Evolutionary conservation across 306 rosid genomes (phyloP), one percentile per base, ranked within the genome.

Genomic region (Ormosia emarginata): DNA sequence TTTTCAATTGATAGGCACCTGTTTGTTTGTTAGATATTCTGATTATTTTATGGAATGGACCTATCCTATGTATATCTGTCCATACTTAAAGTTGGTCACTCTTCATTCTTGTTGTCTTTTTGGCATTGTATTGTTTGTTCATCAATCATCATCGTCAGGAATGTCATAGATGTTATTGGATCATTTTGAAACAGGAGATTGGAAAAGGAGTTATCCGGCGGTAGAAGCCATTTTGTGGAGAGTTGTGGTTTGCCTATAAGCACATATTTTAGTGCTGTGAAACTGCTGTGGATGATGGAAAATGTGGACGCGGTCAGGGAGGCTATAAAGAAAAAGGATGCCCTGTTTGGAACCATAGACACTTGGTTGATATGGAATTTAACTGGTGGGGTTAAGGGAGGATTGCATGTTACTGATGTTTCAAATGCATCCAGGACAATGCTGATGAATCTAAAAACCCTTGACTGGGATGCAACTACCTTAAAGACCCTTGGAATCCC

Each of bases 361-460:
- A 83, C 98, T 67, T 95, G 98, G 99, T 78, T 92, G 71, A 92
- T 95, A 73, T 95, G 98, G 98, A 92, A 95, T 73, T 79, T 95
- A 79, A 95, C 94, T 0, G 98, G 97, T 14, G 97, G 98, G 3
- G 77, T 83, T 15, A 78, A 89, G 5, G 93, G 92, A 56, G 97
- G 98, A 29, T 33, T 95, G 68, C 98, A 93, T 65, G 90, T 89
- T 12, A 95, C 99, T 1, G 99, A 95, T 84, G 91, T 85, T 69
- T 93, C 99, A 0, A 95, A 95, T 24, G 99, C 99, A 14, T 89
- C 98, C 0, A 66, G 99, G 50, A 93, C 97, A 6, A 92, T 93
- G 99, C 91, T 95, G 55, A 90, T 95, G 99, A 90, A 93, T 80
- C 93, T 93, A 33, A 90, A 90, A 78, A 86, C 90, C 36, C 97